Evolutionary conservation across 805 yeast genomes (phyloP).

Genomic region (Wickerhamiella galacta): DNA sequence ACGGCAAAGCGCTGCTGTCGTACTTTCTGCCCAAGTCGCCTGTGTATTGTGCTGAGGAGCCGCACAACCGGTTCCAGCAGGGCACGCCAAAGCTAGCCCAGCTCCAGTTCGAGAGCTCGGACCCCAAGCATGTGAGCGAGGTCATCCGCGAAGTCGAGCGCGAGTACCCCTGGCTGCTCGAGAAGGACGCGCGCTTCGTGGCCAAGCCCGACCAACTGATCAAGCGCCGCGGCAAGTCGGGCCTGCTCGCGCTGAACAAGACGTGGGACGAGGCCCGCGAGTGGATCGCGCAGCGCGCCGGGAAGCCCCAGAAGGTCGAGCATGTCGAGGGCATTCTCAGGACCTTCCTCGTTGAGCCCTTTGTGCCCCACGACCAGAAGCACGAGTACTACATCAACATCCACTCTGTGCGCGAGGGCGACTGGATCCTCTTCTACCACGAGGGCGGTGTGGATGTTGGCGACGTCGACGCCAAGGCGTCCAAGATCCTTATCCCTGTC

Average conservation of each 20-base stretch:
- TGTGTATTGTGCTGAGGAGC: conserved; percentile 20
- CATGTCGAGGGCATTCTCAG: conserved; percentile 25
- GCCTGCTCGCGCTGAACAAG: conserved; percentile 28
- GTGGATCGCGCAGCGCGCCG: conserved; percentile 30
- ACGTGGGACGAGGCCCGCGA: conserved; percentile 28
- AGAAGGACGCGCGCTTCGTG: conserved; percentile 25
- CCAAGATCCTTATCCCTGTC: conserved; percentile 28
- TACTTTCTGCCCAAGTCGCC: conserved; percentile 28
- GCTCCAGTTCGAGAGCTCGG: conserved; percentile 20
- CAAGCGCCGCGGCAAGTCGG: conserved; percentile 31
- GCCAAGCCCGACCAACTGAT: conserved; percentile 33
- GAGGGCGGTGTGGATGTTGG: conserved; percentile 35
- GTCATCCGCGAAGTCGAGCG: conserved; percentile 24
- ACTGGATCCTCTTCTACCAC: conserved; percentile 31
- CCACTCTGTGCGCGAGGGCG: conserved; percentile 32
- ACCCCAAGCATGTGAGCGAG: conserved; percentile 18
- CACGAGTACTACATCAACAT: conserved; percentile 32
- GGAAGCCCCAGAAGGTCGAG: conserved; percentile 26
- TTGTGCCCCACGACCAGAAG: conserved; percentile 30
- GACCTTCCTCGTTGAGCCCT: conserved; percentile 31
- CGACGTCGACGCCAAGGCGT: conserved; percentile 31
- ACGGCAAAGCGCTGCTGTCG: conserved; percentile 30
- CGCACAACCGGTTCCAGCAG: conserved; percentile 19
- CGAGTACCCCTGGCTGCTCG: conserved; percentile 27
- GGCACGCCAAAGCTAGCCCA: conserved; percentile 24